A percentile compares a stretch with the other conserved stretches of the same genome.
phyloP scores from a whole-genome alignment of 495 filamentous ascomycete species.

The Hypoxylon lienhwacheense region DNA sequence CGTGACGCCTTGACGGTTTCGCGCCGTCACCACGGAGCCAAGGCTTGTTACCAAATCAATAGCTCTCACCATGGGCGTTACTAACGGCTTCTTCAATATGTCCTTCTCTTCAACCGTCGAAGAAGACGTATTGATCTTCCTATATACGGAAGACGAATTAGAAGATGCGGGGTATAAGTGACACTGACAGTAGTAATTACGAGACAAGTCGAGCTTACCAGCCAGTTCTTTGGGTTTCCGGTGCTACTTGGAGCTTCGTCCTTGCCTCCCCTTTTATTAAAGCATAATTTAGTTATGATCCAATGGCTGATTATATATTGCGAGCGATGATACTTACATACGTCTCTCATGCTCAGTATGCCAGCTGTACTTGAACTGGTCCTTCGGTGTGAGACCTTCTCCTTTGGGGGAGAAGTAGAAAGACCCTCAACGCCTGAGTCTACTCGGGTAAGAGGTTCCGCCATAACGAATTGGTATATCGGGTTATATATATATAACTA shows the following conservation, averaged over 20 bases:
- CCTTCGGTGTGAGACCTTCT: constrained; percentile 61
- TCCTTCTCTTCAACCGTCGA: constrained; percentile 75
- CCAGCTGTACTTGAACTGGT: constrained; percentile 66
- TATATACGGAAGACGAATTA: constrained; percentile 48
- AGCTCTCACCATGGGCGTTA: constrained; percentile 83
- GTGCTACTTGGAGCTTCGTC: constrained; percentile 74
- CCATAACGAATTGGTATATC: constrained; percentile 15
- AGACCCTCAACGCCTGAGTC: constrained; percentile 84
- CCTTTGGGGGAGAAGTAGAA: constrained; percentile 64
- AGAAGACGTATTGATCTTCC: constrained; percentile 90
- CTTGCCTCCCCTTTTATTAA: constrained; percentile 65
- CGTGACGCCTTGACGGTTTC: constrained; percentile 89
- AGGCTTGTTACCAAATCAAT: constrained; percentile 88
- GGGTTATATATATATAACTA: constrained; percentile 8
- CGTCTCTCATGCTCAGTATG: constrained; percentile 80
- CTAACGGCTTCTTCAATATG: constrained; percentile 74
- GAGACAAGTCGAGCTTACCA: constrained; percentile 64
- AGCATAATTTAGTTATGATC: constrained; percentile 19
- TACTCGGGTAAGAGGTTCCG: constrained; percentile 73
- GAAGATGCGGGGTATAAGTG: constrained; percentile 6
- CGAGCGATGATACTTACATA: constrained; percentile 60
- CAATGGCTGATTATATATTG: constrained; percentile 1
- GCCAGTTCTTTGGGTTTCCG: constrained; percentile 85
- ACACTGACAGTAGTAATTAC: not conserved
- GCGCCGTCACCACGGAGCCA: constrained; percentile 83